Evolutionary conservation across 345 rosid genomes (phyloP).

Genomic region (Gossypium anomalum): DNA sequence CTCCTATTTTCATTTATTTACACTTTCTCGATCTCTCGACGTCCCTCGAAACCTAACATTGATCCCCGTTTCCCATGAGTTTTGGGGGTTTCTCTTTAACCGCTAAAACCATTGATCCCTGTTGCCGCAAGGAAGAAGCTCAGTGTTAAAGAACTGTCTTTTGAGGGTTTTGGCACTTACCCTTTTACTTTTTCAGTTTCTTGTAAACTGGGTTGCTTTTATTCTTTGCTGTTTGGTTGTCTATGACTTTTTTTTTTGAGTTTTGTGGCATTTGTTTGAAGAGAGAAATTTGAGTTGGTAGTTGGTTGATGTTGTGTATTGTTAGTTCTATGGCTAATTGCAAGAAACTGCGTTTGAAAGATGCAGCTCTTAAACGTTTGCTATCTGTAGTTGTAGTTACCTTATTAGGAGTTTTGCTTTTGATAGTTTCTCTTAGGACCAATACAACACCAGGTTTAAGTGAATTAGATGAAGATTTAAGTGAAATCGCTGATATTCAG

Average conservation of each 20-base stretch:
- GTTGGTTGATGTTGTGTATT: slow-evolving; percentile 14
- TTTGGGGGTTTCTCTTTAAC: slow-evolving; percentile 1
- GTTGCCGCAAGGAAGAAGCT: slow-evolving; percentile 5
- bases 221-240: slow-evolving; percentile 7
- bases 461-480: slow-evolving; percentile 28
- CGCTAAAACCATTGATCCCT: neutral
- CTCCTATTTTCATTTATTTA: neutral
- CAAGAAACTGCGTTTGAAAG: slow-evolving; percentile 60
- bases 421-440: slow-evolving; percentile 48
- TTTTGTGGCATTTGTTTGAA: neutral
- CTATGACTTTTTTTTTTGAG: neutral
- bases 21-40: neutral
- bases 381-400: slow-evolving; percentile 47
- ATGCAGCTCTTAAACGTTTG: slow-evolving; percentile 48
- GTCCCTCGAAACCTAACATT: neutral
- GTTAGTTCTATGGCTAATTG: slow-evolving; percentile 47
- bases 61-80: neutral
- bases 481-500: slow-evolving; percentile 19
- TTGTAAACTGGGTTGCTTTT: slow-evolving; percentile 25
- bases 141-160: neutral
- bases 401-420: slow-evolving; percentile 41
- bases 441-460: slow-evolving; percentile 31
- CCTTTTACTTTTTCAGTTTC: slow-evolving; percentile 18
- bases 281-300: neutral
- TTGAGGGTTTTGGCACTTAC: slow-evolving; percentile 29